Base-by-base conservation (phyloP, 1,284 basidiomycete genomes). In the Taiwanofungus camphoratus region DNA sequence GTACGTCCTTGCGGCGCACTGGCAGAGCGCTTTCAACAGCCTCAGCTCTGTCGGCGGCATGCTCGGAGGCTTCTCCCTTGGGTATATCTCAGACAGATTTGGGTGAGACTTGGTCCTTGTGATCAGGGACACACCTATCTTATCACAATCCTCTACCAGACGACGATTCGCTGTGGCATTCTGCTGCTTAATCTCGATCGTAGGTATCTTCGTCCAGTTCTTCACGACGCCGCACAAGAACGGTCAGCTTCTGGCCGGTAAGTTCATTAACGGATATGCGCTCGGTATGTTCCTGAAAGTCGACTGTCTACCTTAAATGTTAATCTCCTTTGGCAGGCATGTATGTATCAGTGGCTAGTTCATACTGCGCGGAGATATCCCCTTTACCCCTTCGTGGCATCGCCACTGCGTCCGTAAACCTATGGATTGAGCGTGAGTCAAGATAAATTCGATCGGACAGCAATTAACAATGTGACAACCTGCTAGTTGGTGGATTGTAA, bases 21-120 rank as follows among this genome's bases (percentile, higher is more conserved):
- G 42, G 42, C 42, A 44, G 22, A 44, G 42, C 31, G 42, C 42
- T 3, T 44, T 44, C 42, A 44, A 44, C 31, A 44, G 42, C 20
- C 23, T 35, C 36, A 44, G 42, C 18, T 44, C 42, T 20, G 30
- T 44, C 20, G 42, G 42, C 21, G 42, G 42, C 22, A 44, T 44
- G 21, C 39, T 44, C 15, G 42, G 42, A 15, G 42, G 42, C 19
- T 23, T 44, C 16, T 44, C 42, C 1, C 42, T 44, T 4, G 42
- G 42, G 9, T 44, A 44, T 15, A 37, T 44, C 16, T 44, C 42
- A 13, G 42, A 44, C 22, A 44, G 39, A 32, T 30, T 44, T 24
- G 42, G 42, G 42, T 39, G 23, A 39, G 37, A 12, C 11, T 16
- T 3, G 16, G 31, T 16, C 7, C 35, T 7, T 3, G 12, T 30